phyloP scores from a whole-genome alignment of 2,329 filamentous ascomycete species.

The Sarocladiaceae sp. region DNA sequence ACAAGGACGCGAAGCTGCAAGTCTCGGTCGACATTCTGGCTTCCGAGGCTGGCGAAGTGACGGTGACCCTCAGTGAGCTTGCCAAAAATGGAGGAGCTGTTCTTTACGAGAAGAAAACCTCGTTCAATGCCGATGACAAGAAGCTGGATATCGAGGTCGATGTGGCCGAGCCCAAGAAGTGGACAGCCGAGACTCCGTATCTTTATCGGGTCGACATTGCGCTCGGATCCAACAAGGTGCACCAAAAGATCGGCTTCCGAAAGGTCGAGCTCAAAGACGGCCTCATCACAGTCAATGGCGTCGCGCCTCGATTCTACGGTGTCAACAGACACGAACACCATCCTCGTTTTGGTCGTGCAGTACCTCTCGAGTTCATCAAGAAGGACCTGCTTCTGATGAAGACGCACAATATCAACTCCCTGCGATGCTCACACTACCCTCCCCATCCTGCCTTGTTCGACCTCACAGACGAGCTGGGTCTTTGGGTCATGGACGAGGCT shows the following conservation, averaged over 20 bases:
- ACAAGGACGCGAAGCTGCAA: slow-evolving; percentile 45
- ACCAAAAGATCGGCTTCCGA: slow-evolving; percentile 59
- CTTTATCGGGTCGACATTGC: slow-evolving; percentile 47
- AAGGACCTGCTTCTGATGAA: slow-evolving; percentile 64
- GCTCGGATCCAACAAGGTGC: slow-evolving; percentile 29
- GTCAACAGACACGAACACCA: slow-evolving; percentile 73
- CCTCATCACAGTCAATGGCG: slow-evolving; percentile 59
- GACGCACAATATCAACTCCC: slow-evolving; percentile 63
- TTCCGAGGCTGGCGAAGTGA: slow-evolving; percentile 28
- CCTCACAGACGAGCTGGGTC: slow-evolving; percentile 57
- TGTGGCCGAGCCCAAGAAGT: slow-evolving; percentile 54
- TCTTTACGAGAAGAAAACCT: slow-evolving; percentile 20
- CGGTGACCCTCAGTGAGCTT: slow-evolving; percentile 39
- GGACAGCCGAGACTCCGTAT: slow-evolving; percentile 65
- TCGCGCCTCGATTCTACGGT: slow-evolving; percentile 55
- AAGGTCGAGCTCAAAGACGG: slow-evolving; percentile 59
- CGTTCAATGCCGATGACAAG: slow-evolving; percentile 21
- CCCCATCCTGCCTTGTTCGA: slow-evolving; percentile 58
- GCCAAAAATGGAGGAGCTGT: slow-evolving; percentile 28
- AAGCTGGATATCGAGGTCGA: slow-evolving; percentile 39
- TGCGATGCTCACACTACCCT: slow-evolving; percentile 64
- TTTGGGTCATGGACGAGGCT: slow-evolving; percentile 59
- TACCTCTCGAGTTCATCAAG: slow-evolving; percentile 57
- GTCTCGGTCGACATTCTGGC: slow-evolving; percentile 41
- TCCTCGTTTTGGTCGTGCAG: slow-evolving; percentile 56